Evolutionary conservation across 1,284 basidiomycete genomes (phyloP).

Genomic region (Sphaerobolus stellatus): DNA sequence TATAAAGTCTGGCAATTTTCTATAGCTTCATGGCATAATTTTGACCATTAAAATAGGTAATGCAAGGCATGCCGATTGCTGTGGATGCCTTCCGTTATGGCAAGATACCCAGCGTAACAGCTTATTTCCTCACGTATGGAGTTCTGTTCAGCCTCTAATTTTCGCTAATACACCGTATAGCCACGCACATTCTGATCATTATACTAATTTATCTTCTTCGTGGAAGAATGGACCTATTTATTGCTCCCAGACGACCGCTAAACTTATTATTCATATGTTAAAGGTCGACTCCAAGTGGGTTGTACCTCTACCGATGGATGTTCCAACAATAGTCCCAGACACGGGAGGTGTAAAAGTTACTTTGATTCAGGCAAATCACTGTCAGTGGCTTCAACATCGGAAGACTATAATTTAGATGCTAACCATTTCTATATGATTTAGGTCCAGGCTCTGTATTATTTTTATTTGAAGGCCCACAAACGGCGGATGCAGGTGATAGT

Average conservation of each 20-base stretch:
- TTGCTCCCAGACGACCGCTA: slow-evolving; percentile 89
- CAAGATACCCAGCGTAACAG: slow-evolving; percentile 80
- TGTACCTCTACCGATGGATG: slow-evolving; percentile 80
- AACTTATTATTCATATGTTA: slow-evolving; percentile 87
- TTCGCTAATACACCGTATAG: slow-evolving; percentile 39
- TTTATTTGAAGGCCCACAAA: slow-evolving; percentile 90
- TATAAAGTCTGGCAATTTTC: slow-evolving; percentile 67
- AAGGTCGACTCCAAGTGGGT: slow-evolving; percentile 87
- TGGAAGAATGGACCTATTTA: slow-evolving; percentile 95
- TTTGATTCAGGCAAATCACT: slow-evolving; percentile 97
- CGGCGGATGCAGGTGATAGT: slow-evolving; percentile 82
- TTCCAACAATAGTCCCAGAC: slow-evolving; percentile 71
- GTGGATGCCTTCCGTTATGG: slow-evolving; percentile 96
- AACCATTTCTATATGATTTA: slow-evolving; percentile 22
- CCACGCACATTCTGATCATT: slow-evolving; percentile 94
- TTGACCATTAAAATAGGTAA: slow-evolving; percentile 31
- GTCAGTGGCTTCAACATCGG: slow-evolving; percentile 37
- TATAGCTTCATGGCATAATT: neutral
- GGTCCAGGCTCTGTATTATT: slow-evolving; percentile 93
- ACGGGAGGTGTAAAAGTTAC: slow-evolving; percentile 89
- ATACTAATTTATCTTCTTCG: slow-evolving; percentile 82
- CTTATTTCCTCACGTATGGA: slow-evolving; percentile 84
- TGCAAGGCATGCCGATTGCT: slow-evolving; percentile 96
- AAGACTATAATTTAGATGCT: neutral
- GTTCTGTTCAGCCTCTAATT: slow-evolving; percentile 11